These are phyloP conservation scores for Mycena galopus DNA, from an alignment of 768 basidiomycete species.

Conservation along the genomic window DNA sequence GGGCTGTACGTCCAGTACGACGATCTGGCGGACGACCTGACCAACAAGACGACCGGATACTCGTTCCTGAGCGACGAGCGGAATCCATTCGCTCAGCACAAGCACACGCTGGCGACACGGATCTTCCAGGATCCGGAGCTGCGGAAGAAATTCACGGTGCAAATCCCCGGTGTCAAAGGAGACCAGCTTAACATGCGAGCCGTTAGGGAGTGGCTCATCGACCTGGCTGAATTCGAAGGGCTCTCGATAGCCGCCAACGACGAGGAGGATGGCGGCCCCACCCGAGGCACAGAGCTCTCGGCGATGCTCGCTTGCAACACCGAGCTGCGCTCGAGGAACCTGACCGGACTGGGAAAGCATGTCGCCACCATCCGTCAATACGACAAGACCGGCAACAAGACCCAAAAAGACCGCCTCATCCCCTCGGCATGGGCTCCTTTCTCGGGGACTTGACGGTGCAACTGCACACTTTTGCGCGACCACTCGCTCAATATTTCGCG, in stretches of 20 bases:
- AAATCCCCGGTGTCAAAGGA: slow-evolving; percentile 18
- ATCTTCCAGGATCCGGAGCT: slow-evolving; percentile 7
- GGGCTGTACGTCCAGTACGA: slow-evolving; percentile 27
- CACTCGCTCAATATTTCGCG: slow-evolving; percentile 32
- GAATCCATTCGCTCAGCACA: slow-evolving; percentile 25
- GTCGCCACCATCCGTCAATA: slow-evolving; percentile 40
- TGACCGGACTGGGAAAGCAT: neutral
- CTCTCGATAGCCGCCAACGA: slow-evolving; percentile 35
- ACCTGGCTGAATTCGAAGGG: neutral
- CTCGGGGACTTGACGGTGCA: slow-evolving; percentile 44
- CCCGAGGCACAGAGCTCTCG: slow-evolving; percentile 22
- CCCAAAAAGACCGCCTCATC: slow-evolving; percentile 42
- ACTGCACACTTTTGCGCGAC: slow-evolving; percentile 39
- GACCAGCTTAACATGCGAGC: slow-evolving; percentile 30
- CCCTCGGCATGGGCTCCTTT: slow-evolving; percentile 44
- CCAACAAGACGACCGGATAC: slow-evolving; percentile 32
- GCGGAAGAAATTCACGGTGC: slow-evolving; percentile 28
- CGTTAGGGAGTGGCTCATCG: slow-evolving; percentile 22
- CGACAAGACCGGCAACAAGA: slow-evolving; percentile 38
- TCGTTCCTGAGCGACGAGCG: slow-evolving; percentile 34
- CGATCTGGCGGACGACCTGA: slow-evolving; percentile 37
- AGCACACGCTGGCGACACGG: neutral
- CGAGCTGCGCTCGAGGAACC: slow-evolving; percentile 21
- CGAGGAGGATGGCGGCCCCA: slow-evolving; percentile 35
- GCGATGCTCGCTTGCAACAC: slow-evolving; percentile 44